Evolutionary conservation across 2,329 filamentous ascomycete species (phyloP).

Genomic region (Drechslerella dactyloides): DNA sequence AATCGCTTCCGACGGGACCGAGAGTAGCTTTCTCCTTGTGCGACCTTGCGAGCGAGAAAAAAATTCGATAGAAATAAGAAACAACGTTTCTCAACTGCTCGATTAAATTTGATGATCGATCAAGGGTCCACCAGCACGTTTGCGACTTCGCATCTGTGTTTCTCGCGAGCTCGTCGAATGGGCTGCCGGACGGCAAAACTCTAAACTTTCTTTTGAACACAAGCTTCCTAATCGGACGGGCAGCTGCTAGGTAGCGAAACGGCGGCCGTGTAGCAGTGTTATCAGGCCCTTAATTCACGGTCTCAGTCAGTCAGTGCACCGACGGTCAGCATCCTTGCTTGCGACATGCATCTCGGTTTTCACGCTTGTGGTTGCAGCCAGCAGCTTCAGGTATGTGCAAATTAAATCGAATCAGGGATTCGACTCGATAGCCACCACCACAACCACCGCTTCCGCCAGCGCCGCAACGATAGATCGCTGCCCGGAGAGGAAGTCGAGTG

Average conservation of each 20-base stretch:
- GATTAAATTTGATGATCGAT: background rate
- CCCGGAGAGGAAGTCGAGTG: too few species aligned
- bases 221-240: conserved; percentile 5
- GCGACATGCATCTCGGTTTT: background rate
- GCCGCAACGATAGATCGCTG: too few species aligned
- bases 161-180: conserved; percentile 4
- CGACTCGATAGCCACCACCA: too few species aligned
- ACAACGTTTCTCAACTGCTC: too few species aligned
- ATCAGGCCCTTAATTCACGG: background rate
- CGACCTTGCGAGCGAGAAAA: conserved; percentile 26
- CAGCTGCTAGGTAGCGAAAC: background rate
- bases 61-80: background rate
- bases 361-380: background rate
- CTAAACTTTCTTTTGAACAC: background rate
- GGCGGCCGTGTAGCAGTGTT: background rate
- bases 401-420: too few species aligned
- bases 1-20: conserved; percentile 42
- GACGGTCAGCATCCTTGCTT: background rate
- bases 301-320: too few species aligned
- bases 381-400: too few species aligned
- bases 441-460: too few species aligned
- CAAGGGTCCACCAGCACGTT: conserved; percentile 1
- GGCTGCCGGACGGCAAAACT: background rate
- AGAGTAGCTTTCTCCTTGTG: conserved; percentile 26
- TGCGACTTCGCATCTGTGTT: background rate